Base-by-base conservation (phyloP, 2,329 filamentous ascomycete species). In the Monosporascus cannonballus region DNA sequence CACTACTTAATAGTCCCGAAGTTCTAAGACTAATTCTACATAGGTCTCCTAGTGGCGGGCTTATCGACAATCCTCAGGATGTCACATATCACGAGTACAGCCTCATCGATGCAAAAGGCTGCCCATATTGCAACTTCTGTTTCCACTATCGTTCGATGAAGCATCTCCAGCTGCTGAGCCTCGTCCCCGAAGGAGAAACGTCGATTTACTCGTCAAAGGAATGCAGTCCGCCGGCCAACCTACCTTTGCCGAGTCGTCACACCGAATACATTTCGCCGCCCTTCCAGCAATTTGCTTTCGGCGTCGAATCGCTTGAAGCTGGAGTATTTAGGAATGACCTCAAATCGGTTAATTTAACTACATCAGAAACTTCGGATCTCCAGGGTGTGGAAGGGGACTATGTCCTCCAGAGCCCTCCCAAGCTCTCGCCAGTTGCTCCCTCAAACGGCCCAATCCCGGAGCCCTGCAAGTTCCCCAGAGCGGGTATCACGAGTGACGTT, bases 101-200 rank as follows among this genome's bases (percentile, higher is more conserved):
- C 44, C 67, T 84, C 3, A 61, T 73, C 22, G 81, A 84, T 52
- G 64, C 77, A 0, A 77, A 71, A 51, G 74, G 81, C 44, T 69
- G 64, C 2, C 81, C 81, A 0, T 83, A 75, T 56, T 75, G 74
- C 4, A 74, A 72, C 0, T 84, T 83, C 54, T 71, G 71, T 25
- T 80, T 83, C 55, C 77, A 84, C 54, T 84, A 84, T 56, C 74
- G 80, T 30, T 79, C 76, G 6, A 76, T 73, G 74, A 68, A 71
- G 9, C 74, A 73, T 51, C 71, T 84, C 11, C 61, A 68, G 7
- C 65, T 71, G 34, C 69, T 82, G 9, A 77, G 76, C 50, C 64
- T 84, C 4, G 71, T 79, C 25, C 71, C 75, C 0, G 60, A 61
- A 37, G 42, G 52, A 3, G 58, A 60, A 17, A 36, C 49, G 18